phyloP scores from a whole-genome alignment of 2,329 filamentous ascomycete genomes.

The Ophioceras dolichostomum region DNA sequence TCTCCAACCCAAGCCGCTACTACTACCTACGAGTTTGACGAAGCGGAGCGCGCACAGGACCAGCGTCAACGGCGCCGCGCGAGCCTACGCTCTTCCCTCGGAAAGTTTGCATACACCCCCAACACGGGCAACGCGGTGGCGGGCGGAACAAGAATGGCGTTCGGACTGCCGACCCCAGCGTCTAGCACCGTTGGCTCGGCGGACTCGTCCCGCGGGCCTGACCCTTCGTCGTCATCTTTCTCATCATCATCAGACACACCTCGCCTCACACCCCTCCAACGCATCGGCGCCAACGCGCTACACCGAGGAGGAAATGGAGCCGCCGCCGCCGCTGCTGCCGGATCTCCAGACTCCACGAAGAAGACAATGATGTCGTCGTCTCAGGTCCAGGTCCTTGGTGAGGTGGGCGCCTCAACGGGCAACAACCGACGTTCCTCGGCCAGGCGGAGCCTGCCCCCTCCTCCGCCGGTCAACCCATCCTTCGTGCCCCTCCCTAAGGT shows the following conservation, averaged over 20 bases:
- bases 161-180: slow-evolving; percentile 13
- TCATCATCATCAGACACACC: slow-evolving; percentile 8
- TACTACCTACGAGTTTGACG: not conserved
- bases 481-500: slow-evolving; percentile 43
- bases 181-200: slow-evolving; percentile 7
- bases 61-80: not conserved
- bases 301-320: slow-evolving; percentile 16
- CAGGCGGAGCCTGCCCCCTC: slow-evolving; percentile 4
- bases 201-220: no score
- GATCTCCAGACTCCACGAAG: slow-evolving; percentile 9
- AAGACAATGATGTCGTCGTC: no score
- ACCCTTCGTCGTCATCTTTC: no score
- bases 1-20: not conserved
- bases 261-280: slow-evolving; percentile 36
- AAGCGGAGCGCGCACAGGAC: not conserved
- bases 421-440: no score
- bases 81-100: slow-evolving; percentile 3
- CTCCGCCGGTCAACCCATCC: slow-evolving; percentile 33
- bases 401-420: no score
- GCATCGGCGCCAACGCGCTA: slow-evolving; percentile 35
- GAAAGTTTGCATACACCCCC: slow-evolving; percentile 10
- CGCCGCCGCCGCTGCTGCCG: slow-evolving; percentile 10
- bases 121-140: not conserved
- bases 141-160: slow-evolving; percentile 7
- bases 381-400: no score